A percentile compares a stretch with the other conserved stretches of the same genome.
phyloP scores from a whole-genome alignment of 2,329 filamentous ascomycete genomes.

The Dothidotthia symphoricarpi region DNA sequence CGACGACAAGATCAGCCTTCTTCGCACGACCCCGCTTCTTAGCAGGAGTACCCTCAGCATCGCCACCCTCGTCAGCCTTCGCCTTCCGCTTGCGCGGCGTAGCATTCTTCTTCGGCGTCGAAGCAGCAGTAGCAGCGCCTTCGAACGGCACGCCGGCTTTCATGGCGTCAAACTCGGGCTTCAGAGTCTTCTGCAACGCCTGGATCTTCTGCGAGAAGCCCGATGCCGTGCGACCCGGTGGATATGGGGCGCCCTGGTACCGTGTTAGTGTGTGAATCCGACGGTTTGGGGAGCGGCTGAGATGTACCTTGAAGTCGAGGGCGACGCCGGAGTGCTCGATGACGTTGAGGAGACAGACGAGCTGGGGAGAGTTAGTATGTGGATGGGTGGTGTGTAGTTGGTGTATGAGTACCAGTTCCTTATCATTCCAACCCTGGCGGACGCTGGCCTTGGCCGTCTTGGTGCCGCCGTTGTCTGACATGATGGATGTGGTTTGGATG shows the following conservation, averaged over 20 bases:
- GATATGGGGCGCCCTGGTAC: constrained; percentile 22
- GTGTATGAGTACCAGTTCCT: constrained; percentile 11
- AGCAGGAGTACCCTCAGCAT: constrained; percentile 1
- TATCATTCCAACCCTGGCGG: constrained; percentile 21
- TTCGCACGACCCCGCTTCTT: constrained; percentile 7
- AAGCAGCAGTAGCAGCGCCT: constrained; percentile 3
- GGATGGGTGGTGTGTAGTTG: background rate
- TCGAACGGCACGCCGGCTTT: constrained; percentile 1
- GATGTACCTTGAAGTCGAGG: constrained; percentile 15
- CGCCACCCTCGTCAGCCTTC: constrained; percentile 6
- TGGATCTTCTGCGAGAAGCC: constrained; percentile 20
- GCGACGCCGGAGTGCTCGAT: constrained; percentile 15
- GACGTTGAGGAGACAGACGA: constrained; percentile 13
- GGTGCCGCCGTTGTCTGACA: constrained; percentile 5
- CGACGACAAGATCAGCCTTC: constrained; percentile 8
- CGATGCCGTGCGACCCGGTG: constrained; percentile 12
- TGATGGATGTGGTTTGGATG: background rate
- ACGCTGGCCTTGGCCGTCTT: too few relatives aligned
- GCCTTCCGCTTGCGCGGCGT: constrained; percentile 21
- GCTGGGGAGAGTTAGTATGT: constrained; percentile 8
- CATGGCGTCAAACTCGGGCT: constrained; percentile 1
- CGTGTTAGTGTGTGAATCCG: background rate
- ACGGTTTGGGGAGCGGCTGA: background rate
- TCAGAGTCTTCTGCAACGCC: constrained; percentile 9
- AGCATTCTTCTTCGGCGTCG: constrained; percentile 1